A percentile compares a stretch with the other conserved stretches of the same genome.
Evolutionary conservation across 495 filamentous ascomycete species (phyloP).

Genomic region (Penicillium maclennaniae): DNA sequence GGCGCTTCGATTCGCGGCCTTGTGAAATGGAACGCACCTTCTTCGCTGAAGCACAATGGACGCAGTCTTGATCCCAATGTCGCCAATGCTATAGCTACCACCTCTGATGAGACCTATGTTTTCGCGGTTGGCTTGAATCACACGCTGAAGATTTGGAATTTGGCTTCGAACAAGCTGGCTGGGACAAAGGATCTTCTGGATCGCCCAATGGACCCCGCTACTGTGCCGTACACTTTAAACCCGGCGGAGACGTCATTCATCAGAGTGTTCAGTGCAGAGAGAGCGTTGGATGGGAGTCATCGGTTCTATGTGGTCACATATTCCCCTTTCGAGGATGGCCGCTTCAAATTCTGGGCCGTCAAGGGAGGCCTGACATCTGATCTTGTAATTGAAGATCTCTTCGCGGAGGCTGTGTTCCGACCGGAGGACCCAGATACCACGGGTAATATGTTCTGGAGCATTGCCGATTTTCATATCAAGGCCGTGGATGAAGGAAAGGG

Average conservation of each 20-base stretch:
- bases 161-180: conserved; percentile 65
- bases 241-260: conserved; percentile 69
- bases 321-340: conserved; percentile 77
- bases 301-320: conserved; percentile 76
- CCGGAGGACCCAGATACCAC: conserved; percentile 64
- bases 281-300: conserved; percentile 52
- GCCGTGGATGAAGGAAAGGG: conserved; percentile 45
- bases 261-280: conserved; percentile 59
- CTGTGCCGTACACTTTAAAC: conserved; percentile 67
- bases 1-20: conserved; percentile 65
- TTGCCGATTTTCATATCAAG: conserved; percentile 76
- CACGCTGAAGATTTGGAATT: conserved; percentile 80
- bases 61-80: conserved; percentile 61
- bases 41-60: conserved; percentile 62
- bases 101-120: conserved; percentile 64
- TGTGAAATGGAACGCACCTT: conserved; percentile 63
- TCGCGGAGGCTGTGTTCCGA: conserved; percentile 55
- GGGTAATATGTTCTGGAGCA: conserved; percentile 78
- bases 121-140: conserved; percentile 88
- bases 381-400: conserved; percentile 66
- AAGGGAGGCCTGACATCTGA: conserved; percentile 58
- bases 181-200: conserved; percentile 69
- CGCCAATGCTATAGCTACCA: conserved; percentile 59
- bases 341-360: conserved; percentile 94
- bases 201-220: conserved; percentile 51